phyloP scores from a whole-genome alignment of 495 filamentous ascomycete genomes.

The Beverwykella pulmonaria region DNA sequence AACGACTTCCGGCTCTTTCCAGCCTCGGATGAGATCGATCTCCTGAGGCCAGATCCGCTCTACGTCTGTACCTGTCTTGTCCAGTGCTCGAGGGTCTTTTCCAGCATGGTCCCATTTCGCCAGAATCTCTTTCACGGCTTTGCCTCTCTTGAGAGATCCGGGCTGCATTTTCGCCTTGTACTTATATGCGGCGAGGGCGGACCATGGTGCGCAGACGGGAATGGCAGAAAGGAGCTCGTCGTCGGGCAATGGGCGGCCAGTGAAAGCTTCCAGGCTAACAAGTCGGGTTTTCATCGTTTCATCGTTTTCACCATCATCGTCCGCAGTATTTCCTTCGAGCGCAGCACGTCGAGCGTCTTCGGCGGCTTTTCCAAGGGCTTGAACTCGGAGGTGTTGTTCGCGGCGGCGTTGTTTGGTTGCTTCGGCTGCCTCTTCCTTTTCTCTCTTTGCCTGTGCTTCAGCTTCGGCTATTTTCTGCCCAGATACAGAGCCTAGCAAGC shows the following conservation, averaged over 20 bases:
- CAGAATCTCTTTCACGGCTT: conserved; percentile 87
- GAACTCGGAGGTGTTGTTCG: conserved; percentile 75
- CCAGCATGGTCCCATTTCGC: conserved; percentile 67
- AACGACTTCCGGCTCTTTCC: conserved; percentile 80
- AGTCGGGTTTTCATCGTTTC: conserved; percentile 56
- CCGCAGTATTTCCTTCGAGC: conserved; percentile 44
- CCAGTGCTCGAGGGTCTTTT: conserved; percentile 54
- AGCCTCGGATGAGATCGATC: conserved; percentile 74
- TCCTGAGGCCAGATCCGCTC: conserved; percentile 83
- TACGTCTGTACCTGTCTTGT: conserved; percentile 59
- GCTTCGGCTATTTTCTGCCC: conserved; percentile 57
- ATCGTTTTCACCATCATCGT: conserved; percentile 53
- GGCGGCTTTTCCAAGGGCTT: conserved; percentile 60
- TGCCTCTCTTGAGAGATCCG: conserved; percentile 87
- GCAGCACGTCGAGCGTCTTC: conserved; percentile 60
- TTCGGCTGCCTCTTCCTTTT: conserved; percentile 63
- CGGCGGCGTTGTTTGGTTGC: conserved; percentile 70
- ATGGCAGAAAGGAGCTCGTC: conserved; percentile 89
- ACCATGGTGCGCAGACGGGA: conserved; percentile 90
- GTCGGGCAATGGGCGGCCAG: conserved; percentile 74
- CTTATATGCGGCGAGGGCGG: conserved; percentile 73
- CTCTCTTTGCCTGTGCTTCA: conserved; percentile 53
- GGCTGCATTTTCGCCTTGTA: conserved; percentile 94
- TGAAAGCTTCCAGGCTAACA: conserved; percentile 69
- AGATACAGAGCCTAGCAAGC: conserved; percentile 72